Base-by-base conservation (phyloP, 2,329 filamentous ascomycete species). In the Fusarium globosum region DNA sequence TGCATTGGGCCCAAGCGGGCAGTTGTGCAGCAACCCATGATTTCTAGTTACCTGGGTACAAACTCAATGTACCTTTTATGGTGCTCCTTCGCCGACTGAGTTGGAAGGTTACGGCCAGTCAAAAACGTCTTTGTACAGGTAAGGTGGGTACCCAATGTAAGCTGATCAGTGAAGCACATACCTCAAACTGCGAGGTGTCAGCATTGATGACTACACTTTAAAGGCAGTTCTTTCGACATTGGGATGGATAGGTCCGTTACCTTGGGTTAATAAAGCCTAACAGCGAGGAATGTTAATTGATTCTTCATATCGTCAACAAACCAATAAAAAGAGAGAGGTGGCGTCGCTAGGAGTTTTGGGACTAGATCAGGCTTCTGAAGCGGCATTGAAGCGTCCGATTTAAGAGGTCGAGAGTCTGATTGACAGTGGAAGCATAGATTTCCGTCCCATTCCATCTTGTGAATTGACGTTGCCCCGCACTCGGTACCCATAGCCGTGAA, bases 381-480 rank as follows among this genome's bases (percentile, higher is more conserved):
- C 39, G 38, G 41, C 53, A 57, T 14, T 23, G 28, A 21, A 35
- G 53, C 18, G 41, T 35, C 16, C 21, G 15, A 16, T 28, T 30
- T 56, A 28, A 56, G 59, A 41, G 45, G 20, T 55, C 26, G n/a
- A 38, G 43, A 53, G 21, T 35, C 16, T 43, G 28, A 26, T 51
- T 42, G 48, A n/a, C 36, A 33, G 21, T 33, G 21, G 46, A 33
- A 14, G 48, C 30, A 41, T 21, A 26, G 6, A 20, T 45, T 61
- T 36, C 43, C 33, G 14, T 62, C 30, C 38, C 67, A 56, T 58
- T 56, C 53, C 30, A 30, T 56, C 60, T 30, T 30, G 51, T 42
- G 9, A 30, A 58, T 55, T 51, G 59, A 60, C 21, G 41, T 26
- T 55, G 39, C 55, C 53, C 71, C 67, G 56, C 71, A 68, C 68